phyloP scores from a whole-genome alignment of 441 rosid genomes.

The Mallotus japonicus region DNA sequence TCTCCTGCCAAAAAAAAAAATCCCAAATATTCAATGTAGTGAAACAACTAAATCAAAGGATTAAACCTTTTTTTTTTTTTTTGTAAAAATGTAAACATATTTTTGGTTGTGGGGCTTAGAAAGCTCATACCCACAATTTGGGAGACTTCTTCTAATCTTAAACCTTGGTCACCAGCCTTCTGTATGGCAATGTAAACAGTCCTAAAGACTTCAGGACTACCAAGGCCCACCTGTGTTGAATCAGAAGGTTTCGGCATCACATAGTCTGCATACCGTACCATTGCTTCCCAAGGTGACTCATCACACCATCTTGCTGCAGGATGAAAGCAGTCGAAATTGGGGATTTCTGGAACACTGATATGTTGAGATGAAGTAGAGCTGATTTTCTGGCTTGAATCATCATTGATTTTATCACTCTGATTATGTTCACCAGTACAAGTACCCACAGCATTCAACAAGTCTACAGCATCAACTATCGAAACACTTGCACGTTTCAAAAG shows the following conservation, averaged over 20 bases:
- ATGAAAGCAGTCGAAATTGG: slow-evolving; percentile 34
- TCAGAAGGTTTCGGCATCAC: slow-evolving; percentile 41
- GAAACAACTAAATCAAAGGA: slow-evolving; percentile 8
- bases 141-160: slow-evolving; percentile 64
- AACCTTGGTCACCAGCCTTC: slow-evolving; percentile 95
- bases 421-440: slow-evolving; percentile 28
- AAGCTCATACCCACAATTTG: slow-evolving; percentile 46
- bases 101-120: background rate
- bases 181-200: slow-evolving; percentile 56
- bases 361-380: slow-evolving; percentile 33
- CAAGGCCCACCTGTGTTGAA: slow-evolving; percentile 30
- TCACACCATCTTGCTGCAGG: slow-evolving; percentile 40
- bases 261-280: slow-evolving; percentile 55
- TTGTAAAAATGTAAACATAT: background rate
- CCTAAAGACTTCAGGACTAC: slow-evolving; percentile 53
- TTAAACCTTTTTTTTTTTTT: background rate
- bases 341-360: slow-evolving; percentile 43
- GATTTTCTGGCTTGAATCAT: slow-evolving; percentile 27
- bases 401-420: slow-evolving; percentile 35
- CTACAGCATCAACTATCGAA: slow-evolving; percentile 43
- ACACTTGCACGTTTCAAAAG: slow-evolving; percentile 50
- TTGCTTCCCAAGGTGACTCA: slow-evolving; percentile 73
- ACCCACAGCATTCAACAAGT: slow-evolving; percentile 48
- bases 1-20: slow-evolving; percentile 50
- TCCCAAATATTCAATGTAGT: slow-evolving; percentile 21